Evolutionary conservation across 768 basidiomycete genomes (phyloP).

Genomic region (Lyophyllum semitale): DNA sequence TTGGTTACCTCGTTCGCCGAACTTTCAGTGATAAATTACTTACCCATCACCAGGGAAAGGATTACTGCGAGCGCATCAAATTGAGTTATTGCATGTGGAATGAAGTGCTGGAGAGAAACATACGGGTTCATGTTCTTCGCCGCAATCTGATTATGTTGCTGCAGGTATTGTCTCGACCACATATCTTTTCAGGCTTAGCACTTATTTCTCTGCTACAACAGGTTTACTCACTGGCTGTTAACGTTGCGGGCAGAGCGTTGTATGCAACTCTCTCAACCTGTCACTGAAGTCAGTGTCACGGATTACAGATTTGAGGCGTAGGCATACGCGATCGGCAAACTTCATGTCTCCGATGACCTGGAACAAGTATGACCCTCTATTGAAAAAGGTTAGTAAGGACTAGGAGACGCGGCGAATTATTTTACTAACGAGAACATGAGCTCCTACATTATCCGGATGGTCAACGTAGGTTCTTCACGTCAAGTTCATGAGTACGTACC

Average conservation of each 20-base stretch:
- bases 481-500: conserved; percentile 22
- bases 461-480: neutral
- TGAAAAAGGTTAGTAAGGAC: neutral
- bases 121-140: conserved; percentile 51
- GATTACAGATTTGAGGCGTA: neutral
- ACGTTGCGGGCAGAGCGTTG: conserved; percentile 50
- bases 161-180: conserved; percentile 57
- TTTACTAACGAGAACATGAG: neutral
- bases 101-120: neutral
- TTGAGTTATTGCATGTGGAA: neutral
- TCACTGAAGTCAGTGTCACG: neutral
- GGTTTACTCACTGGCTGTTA: conserved; percentile 42
- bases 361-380: neutral
- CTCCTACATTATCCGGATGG: neutral
- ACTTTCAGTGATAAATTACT: neutral
- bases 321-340: neutral
- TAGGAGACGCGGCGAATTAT: neutral
- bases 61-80: neutral
- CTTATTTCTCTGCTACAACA: conserved; percentile 21
- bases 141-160: conserved; percentile 56
- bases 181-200: conserved; percentile 34
- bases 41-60: conserved; percentile 3
- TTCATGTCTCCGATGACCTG: neutral
- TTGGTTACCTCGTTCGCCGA: neutral
- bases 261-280: conserved; percentile 35